Evolutionary conservation across 2,329 filamentous ascomycete species (phyloP), one percentile per base, ranked within the genome.

Genomic region (Albifimbria verrucaria): DNA sequence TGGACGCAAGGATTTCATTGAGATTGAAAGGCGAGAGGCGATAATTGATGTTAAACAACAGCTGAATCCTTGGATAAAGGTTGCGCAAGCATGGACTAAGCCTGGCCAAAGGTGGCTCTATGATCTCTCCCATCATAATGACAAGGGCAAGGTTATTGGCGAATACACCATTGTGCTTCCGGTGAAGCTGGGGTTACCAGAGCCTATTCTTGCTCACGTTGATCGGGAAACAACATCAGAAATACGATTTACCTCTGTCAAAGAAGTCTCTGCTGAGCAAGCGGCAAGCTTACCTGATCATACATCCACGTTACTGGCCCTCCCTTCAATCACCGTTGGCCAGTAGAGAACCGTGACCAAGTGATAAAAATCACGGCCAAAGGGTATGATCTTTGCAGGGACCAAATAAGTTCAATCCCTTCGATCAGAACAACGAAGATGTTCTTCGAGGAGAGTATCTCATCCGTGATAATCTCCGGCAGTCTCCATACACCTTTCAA

Each of bases 241-340:
- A 5, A 20, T 73, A 12, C 54, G 45, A 5, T 64, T 68, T 22
- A 54, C 55, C 10, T 43, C 56, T 9, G 55, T 53, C 2, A 50
- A 51, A 11, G 50, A 22, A 0, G 51, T 69, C 22, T 55, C 64
- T 2, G 41, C 60, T 18, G 41, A 55, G 4, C 56, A 65, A 22
- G 50, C 56, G 24, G 48, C 45, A 2, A 11, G 18, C 1, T 22
- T 62, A 11, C 48, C 61, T 2, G 78, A 81, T 51, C 75, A 82
- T 51, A 78, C 77, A 0, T 66, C 67, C 1, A 65, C 69, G 3
- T 65, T 84, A 3, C 63, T 84, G 7, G 62, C 70, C 1, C 61
- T 79, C 21, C 73, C 77, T n/a, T 81, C 57, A 65, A 69, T 0
- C 73, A 84, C 62, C 74, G 80, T 9, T 76, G 72, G 68, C 26